A percentile compares a stretch with the other conserved stretches of the same genome.
Conservation (phyloP, 495 filamentous ascomycete species). For the Penicillium steckii region DNA sequence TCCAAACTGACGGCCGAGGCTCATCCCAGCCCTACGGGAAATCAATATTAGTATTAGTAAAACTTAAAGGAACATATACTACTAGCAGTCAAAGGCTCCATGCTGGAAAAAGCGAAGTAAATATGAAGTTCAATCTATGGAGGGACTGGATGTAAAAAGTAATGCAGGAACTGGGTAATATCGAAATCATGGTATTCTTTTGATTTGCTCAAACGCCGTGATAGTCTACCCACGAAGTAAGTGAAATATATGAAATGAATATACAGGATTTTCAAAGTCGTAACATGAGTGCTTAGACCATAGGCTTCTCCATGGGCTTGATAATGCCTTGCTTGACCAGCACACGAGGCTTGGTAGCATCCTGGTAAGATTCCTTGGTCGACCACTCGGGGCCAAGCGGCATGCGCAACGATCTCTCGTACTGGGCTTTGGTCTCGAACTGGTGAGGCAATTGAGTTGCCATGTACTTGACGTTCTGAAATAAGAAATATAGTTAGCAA, state of each 20-base stretch:
- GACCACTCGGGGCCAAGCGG: conserved; percentile 93
- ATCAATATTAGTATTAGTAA: too few relatives aligned
- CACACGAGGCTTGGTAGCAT: conserved; percentile 84
- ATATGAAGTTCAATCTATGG: not conserved
- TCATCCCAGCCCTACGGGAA: too few relatives aligned
- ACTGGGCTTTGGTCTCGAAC: conserved; percentile 83
- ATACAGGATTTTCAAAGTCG: conserved; percentile 5
- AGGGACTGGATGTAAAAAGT: not conserved
- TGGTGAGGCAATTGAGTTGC: conserved; percentile 79
- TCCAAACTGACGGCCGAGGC: too few relatives aligned
- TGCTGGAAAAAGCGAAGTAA: not conserved
- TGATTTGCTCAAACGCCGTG: not conserved
- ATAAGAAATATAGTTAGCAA: conserved; percentile 25
- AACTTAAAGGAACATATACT: too few relatives aligned
- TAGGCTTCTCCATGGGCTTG: conserved; percentile 79
- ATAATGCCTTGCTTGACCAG: conserved; percentile 93
- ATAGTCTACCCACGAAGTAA: not conserved
- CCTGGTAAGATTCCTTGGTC: conserved; percentile 91
- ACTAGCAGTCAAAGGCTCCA: too few relatives aligned
- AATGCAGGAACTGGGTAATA: not conserved
- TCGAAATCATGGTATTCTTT: conserved; percentile 11
- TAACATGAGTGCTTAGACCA: conserved; percentile 38
- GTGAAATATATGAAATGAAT: conserved; percentile 5
- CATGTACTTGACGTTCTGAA: conserved; percentile 82
- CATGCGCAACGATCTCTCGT: conserved; percentile 82